Conservation (phyloP, 2,329 filamentous ascomycete species). For the Aspergillus pseudotamarii region DNA sequence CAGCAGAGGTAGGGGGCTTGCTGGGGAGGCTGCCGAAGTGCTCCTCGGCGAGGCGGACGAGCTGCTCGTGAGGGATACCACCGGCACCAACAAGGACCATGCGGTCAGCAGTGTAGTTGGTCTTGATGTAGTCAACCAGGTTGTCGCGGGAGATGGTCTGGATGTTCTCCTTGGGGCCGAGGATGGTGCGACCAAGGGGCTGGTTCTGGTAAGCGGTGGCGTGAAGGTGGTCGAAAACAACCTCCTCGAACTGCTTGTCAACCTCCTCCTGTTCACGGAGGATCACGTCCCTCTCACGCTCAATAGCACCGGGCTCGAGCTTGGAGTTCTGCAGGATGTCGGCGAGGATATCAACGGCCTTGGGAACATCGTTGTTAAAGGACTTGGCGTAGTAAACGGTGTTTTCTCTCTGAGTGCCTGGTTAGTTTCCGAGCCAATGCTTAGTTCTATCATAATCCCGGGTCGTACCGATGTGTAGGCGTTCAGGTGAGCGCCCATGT, state of each 20-base stretch:
- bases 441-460: conserved; percentile 24
- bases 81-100: conserved; percentile 98
- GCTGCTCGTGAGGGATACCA: conserved; percentile 88
- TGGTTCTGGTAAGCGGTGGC: conserved; percentile 97
- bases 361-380: conserved; percentile 96
- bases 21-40: conserved; percentile 82
- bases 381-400: conserved; percentile 99
- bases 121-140: conserved; percentile 95
- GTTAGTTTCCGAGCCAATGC: conserved; percentile 27
- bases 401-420: conserved; percentile 78
- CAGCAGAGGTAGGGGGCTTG: conserved; percentile 72
- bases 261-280: conserved; percentile 98
- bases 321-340: conserved; percentile 99
- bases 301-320: conserved; percentile 88
- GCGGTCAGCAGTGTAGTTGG: conserved; percentile 98
- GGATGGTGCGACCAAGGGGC: conserved; percentile 94
- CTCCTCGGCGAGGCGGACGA: conserved; percentile 95
- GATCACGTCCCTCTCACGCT: conserved; percentile 98
- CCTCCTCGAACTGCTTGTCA: conserved; percentile 99
- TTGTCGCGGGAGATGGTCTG: conserved; percentile 91
- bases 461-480: conserved; percentile 93
- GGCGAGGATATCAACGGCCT: conserved; percentile 96
- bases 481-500: conserved; percentile 99
- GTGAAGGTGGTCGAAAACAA: conserved; percentile 98
- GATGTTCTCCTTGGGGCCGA: conserved; percentile 98